Evolutionary conservation across 169 alveolate species (phyloP).

Genomic region (Eimeria sp.): DNA sequence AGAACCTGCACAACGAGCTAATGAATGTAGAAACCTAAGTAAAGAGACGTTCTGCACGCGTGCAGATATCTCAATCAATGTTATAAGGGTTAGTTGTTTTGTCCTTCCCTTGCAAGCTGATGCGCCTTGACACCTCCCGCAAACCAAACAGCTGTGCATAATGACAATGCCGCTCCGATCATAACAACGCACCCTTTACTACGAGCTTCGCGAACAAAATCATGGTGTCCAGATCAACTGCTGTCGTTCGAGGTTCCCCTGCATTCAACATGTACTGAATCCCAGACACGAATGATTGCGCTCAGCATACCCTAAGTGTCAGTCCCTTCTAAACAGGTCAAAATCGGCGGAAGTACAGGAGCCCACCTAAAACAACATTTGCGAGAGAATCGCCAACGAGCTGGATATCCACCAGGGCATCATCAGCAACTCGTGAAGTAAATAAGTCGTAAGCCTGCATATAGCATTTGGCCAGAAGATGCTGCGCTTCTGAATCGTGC

Average conservation of each 20-base stretch:
- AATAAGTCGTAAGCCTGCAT: slow-evolving; percentile 81
- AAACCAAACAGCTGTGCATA: not conserved
- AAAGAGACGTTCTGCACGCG: not conserved
- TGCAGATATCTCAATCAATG: not conserved
- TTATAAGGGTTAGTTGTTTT: not conserved
- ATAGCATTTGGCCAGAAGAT: not conserved
- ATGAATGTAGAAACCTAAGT: not conserved
- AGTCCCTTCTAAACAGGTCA: not conserved
- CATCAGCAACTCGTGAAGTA: slow-evolving; percentile 72
- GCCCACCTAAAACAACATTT: slow-evolving; percentile 82
- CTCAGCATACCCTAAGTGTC: not conserved
- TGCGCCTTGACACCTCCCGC: not conserved
- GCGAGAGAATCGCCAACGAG: slow-evolving; percentile 85
- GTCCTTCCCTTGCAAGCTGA: not conserved
- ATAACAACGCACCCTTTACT: slow-evolving; percentile 33
- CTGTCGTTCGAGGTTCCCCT: slow-evolving; percentile 78
- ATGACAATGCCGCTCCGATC: not conserved
- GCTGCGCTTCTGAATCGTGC: not conserved
- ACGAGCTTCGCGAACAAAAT: slow-evolving; percentile 81
- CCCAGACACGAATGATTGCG: not conserved
- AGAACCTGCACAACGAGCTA: slow-evolving; percentile 59
- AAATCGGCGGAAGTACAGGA: not conserved
- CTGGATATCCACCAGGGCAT: slow-evolving; percentile 79
- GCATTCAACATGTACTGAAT: not conserved
- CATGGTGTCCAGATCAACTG: slow-evolving; percentile 82